Conservation (phyloP, 2,329 filamentous ascomycete species). For the Penicillium sp. region DNA sequence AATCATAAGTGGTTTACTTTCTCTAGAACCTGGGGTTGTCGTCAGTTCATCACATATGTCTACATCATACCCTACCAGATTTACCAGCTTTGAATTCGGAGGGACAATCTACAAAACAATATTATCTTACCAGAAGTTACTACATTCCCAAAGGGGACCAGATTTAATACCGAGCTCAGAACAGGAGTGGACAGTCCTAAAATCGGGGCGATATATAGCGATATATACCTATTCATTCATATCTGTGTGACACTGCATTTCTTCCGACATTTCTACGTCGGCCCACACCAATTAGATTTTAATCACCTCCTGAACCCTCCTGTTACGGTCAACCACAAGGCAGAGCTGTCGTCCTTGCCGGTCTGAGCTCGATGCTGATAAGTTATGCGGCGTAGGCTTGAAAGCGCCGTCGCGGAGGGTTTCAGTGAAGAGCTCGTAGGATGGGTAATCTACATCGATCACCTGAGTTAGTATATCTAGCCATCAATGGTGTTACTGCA, state of each 20-base stretch:
- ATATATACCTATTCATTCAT: neutral
- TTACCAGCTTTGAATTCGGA: neutral
- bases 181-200: neutral
- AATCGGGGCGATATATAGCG: neutral
- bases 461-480: neutral
- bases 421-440: slow-evolving; percentile 67
- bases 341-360: slow-evolving; percentile 58
- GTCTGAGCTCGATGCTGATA: slow-evolving; percentile 25
- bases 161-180: neutral
- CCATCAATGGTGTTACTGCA: neutral
- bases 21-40: no score
- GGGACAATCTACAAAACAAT: neutral
- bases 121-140: neutral
- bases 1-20: no score
- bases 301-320: slow-evolving; percentile 58
- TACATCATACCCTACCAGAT: no score
- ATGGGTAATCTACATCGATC: slow-evolving; percentile 57
- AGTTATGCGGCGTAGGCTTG: slow-evolving; percentile 26
- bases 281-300: slow-evolving; percentile 42
- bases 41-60: neutral
- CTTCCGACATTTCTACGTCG: neutral
- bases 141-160: neutral
- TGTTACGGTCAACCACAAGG: slow-evolving; percentile 59
- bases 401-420: slow-evolving; percentile 60
- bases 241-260: neutral